Percentiles rank a stretch among this genome's conserved stretches.
Evolutionary conservation across 495 filamentous ascomycete genomes (phyloP).

Genomic region (Polyplosphaeria fusca): DNA sequence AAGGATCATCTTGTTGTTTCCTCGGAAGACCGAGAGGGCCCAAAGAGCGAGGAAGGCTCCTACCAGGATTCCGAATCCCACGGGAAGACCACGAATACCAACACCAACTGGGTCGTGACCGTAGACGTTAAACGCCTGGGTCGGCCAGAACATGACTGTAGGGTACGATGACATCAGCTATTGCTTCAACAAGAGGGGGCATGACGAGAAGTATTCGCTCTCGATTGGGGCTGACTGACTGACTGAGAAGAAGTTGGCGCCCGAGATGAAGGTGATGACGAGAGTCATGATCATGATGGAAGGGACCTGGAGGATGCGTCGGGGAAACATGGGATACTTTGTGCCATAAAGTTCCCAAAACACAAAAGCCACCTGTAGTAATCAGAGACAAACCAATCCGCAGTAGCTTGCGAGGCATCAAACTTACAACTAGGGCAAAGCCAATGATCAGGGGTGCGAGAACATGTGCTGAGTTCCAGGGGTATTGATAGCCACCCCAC

Average conservation of each 20-base stretch:
- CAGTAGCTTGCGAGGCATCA: not conserved
- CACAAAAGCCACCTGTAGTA: conserved; percentile 22
- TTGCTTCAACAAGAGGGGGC: not conserved
- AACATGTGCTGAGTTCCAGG: conserved; percentile 36
- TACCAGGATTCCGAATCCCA: conserved; percentile 34
- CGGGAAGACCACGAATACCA: conserved; percentile 34
- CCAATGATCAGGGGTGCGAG: conserved; percentile 36
- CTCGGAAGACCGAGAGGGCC: conserved; percentile 30
- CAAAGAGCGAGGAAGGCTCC: conserved; percentile 35
- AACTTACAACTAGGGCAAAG: conserved; percentile 22
- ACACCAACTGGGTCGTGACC: conserved; percentile 35
- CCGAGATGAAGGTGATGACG: conserved; percentile 39
- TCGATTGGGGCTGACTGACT: too few relatives aligned
- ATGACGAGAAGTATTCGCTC: too few relatives aligned
- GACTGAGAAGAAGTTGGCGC: conserved; percentile 39
- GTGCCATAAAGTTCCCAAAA: conserved; percentile 37
- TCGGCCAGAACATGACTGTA: conserved; percentile 42
- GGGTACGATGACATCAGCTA: too few relatives aligned
- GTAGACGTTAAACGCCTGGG: conserved; percentile 38
- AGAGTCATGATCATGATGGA: conserved; percentile 33
- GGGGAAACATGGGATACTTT: conserved; percentile 37
- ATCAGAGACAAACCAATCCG: not conserved
- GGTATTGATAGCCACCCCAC: conserved; percentile 61
- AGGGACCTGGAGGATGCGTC: conserved; percentile 25
- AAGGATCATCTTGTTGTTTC: conserved; percentile 31